Conservation (phyloP, 2,329 filamentous ascomycete species). For the Sporothrix euskadiensis region DNA sequence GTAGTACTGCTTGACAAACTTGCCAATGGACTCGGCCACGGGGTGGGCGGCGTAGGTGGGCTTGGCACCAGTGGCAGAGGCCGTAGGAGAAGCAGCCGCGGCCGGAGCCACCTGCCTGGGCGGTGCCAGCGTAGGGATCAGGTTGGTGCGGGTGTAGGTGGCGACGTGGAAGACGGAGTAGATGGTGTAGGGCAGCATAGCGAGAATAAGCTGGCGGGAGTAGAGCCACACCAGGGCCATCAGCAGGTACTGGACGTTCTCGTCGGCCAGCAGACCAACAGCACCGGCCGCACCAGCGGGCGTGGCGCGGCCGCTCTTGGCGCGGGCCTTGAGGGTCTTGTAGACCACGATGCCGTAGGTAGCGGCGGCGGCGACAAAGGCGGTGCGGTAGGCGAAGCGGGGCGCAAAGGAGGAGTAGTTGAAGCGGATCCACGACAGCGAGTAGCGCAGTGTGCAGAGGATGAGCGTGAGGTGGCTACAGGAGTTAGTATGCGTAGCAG, state of each 20-base stretch:
- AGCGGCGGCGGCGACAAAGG: slow-evolving; percentile 83
- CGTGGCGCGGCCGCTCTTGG: slow-evolving; percentile 61
- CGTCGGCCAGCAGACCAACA: slow-evolving; percentile 73
- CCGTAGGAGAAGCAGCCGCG: slow-evolving; percentile 53
- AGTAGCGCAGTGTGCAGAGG: slow-evolving; percentile 78
- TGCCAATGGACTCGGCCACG: slow-evolving; percentile 78
- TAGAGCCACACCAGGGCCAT: slow-evolving; percentile 97
- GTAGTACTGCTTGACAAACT: slow-evolving; percentile 98
- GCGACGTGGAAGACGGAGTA: slow-evolving; percentile 99
- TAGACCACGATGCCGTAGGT: slow-evolving; percentile 99
- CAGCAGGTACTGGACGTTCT: slow-evolving; percentile 95
- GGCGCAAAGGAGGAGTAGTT: slow-evolving; percentile 80
- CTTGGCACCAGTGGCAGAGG: slow-evolving; percentile 59
- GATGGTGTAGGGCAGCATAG: slow-evolving; percentile 89
- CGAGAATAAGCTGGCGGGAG: slow-evolving; percentile 82
- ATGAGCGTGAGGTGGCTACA: slow-evolving; percentile 82
- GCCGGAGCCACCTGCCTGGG: slow-evolving; percentile 56
- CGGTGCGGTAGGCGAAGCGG: slow-evolving; percentile 80
- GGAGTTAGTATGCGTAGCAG: background rate
- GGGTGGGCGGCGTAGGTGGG: slow-evolving; percentile 57
- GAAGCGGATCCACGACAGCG: slow-evolving; percentile 82
- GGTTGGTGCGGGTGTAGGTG: slow-evolving; percentile 90
- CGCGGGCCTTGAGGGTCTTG: slow-evolving; percentile 77
- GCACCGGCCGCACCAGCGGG: slow-evolving; percentile 53
- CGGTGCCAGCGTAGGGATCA: slow-evolving; percentile 83